These are phyloP conservation scores for Cyberlindnera americana DNA, from an alignment of 805 yeast species.

Conservation along the genomic window DNA sequence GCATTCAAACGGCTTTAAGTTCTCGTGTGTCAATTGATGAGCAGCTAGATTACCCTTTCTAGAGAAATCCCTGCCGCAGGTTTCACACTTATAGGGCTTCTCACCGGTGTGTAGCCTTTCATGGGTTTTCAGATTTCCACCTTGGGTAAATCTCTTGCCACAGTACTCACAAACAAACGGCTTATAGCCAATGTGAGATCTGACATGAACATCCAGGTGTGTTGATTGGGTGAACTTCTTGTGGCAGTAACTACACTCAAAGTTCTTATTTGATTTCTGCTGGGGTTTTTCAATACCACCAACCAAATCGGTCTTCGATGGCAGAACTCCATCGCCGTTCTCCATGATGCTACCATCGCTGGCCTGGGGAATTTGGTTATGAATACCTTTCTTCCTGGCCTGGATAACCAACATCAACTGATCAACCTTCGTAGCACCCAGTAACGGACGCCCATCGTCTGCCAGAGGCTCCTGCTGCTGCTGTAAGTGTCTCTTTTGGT, in stretches of 20 bases:
- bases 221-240: slow-evolving; percentile 86
- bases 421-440: slow-evolving; percentile 89
- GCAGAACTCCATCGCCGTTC: slow-evolving; percentile 44
- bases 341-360: slow-evolving; percentile 69
- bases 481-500: slow-evolving; percentile 29
- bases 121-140: slow-evolving; percentile 87
- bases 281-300: slow-evolving; percentile 77
- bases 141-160: slow-evolving; percentile 81
- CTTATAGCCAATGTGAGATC: slow-evolving; percentile 83
- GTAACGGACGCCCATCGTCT: slow-evolving; percentile 64
- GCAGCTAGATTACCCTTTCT: slow-evolving; percentile 92
- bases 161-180: slow-evolving; percentile 81
- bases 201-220: slow-evolving; percentile 82
- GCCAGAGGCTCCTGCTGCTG: slow-evolving; percentile 45
- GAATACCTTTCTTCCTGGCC: slow-evolving; percentile 75
- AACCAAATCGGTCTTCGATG: slow-evolving; percentile 61
- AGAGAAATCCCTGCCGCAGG: slow-evolving; percentile 75
- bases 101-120: slow-evolving; percentile 87
- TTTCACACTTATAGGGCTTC: slow-evolving; percentile 78
- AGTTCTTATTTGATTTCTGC: slow-evolving; percentile 44
- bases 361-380: slow-evolving; percentile 58
- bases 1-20: slow-evolving; percentile 75
- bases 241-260: slow-evolving; percentile 73
- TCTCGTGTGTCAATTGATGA: slow-evolving; percentile 77
- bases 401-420: slow-evolving; percentile 88